Percentiles rank a stretch among this genome's conserved stretches.
phyloP scores from a whole-genome alignment of 2,329 filamentous ascomycete genomes.

The Leptographium procerum region DNA sequence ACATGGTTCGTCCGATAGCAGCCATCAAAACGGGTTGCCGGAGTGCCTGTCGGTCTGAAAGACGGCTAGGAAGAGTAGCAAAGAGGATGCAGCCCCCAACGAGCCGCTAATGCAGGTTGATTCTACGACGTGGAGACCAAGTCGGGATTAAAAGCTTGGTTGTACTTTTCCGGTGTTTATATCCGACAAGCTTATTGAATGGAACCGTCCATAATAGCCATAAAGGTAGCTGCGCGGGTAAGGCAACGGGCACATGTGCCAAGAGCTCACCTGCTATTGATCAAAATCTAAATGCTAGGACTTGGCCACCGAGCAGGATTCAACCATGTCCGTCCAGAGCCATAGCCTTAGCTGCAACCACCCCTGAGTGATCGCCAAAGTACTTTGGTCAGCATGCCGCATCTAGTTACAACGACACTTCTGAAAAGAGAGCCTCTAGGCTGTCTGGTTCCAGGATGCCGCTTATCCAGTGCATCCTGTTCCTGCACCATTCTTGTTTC shows the following conservation, averaged over 20 bases:
- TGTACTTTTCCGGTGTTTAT: background rate
- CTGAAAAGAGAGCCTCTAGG: background rate
- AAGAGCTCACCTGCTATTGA: background rate
- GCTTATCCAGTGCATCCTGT: background rate
- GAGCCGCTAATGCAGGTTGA: background rate
- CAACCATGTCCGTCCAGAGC: too few relatives aligned
- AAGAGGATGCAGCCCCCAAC: background rate
- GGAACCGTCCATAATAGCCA: too few relatives aligned
- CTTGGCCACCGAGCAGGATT: background rate
- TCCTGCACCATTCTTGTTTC: background rate
- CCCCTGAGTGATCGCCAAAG: background rate
- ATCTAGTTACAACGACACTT: background rate
- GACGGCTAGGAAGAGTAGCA: too few relatives aligned
- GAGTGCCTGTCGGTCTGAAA: background rate
- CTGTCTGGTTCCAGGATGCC: too few relatives aligned
- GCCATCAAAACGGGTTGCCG: background rate
- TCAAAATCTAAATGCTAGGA: background rate
- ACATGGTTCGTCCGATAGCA: background rate
- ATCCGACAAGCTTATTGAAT: background rate
- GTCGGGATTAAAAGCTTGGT: background rate
- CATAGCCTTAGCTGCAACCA: too few relatives aligned
- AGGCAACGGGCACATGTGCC: background rate
- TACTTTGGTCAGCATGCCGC: background rate
- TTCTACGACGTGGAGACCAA: background rate
- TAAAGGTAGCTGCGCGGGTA: too few relatives aligned